A percentile compares a stretch with the other conserved stretches of the same genome.
Conservation (phyloP, 306 rosid species). For the Begonia masoniana region DNA sequence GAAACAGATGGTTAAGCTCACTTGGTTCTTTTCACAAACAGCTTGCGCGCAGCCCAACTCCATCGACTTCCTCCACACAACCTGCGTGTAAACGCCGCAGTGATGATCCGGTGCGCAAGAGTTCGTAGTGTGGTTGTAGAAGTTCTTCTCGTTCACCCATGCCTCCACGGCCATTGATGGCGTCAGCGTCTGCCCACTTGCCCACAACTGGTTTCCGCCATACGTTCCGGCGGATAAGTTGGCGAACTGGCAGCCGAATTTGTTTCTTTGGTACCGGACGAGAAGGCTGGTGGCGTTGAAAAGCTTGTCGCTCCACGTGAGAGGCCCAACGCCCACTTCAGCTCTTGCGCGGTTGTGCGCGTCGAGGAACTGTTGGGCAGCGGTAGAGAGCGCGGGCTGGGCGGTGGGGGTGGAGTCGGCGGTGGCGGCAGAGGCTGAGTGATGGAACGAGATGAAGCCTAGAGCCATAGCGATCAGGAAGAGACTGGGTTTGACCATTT, state of each 20-base stretch:
- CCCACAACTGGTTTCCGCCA: constrained; percentile 74
- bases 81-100: constrained; percentile 79
- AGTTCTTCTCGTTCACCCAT: constrained; percentile 69
- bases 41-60: constrained; percentile 60
- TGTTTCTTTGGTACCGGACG: constrained; percentile 55
- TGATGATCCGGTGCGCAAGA: constrained; percentile 33
- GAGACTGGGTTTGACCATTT: too few relatives aligned
- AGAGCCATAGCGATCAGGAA: neutral
- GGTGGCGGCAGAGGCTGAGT: constrained; percentile 4
- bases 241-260: constrained; percentile 50
- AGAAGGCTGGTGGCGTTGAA: constrained; percentile 40
- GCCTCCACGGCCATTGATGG: constrained; percentile 49
- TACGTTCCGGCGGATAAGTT: constrained; percentile 37
- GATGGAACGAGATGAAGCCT: neutral
- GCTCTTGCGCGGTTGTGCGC: constrained; percentile 77
- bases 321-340: constrained; percentile 51
- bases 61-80: constrained; percentile 63
- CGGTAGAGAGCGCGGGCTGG: constrained; percentile 4
- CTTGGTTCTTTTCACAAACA: constrained; percentile 32
- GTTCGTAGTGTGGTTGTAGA: constrained; percentile 41
- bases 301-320: constrained; percentile 53
- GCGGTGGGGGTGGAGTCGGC: constrained; percentile 1
- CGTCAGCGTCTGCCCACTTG: constrained; percentile 20
- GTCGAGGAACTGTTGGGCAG: constrained; percentile 40
- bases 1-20: constrained; percentile 52